A percentile compares a stretch with the other conserved stretches of the same genome.
Conservation (phyloP, 805 yeast genomes). For the Suhomyces vadensis region DNA sequence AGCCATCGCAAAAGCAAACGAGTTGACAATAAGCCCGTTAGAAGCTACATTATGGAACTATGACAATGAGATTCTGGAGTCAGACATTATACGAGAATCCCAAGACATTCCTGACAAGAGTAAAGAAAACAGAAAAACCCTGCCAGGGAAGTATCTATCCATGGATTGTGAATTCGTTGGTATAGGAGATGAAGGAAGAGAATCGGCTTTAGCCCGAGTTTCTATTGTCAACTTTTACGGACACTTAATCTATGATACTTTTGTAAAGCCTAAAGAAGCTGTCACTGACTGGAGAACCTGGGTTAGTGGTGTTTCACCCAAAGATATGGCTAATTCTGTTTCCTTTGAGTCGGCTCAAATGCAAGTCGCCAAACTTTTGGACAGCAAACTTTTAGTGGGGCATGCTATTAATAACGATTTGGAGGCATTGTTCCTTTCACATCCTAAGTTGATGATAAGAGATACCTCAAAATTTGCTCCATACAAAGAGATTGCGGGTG, state of each 20-base stretch:
- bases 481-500: constrained; percentile 59
- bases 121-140: constrained; percentile 32
- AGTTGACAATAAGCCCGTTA: not conserved
- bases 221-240: constrained; percentile 87
- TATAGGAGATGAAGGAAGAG: constrained; percentile 70
- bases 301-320: constrained; percentile 83
- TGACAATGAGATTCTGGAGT: constrained; percentile 1
- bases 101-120: not conserved
- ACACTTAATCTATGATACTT: constrained; percentile 65
- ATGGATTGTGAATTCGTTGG: constrained; percentile 97
- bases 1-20: constrained; percentile 1
- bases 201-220: constrained; percentile 79
- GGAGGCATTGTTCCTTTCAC: constrained; percentile 63
- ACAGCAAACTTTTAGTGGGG: constrained; percentile 68
- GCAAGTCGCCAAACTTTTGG: constrained; percentile 51
- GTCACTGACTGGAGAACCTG: constrained; percentile 93
- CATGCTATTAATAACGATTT: constrained; percentile 85
- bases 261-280: constrained; percentile 69
- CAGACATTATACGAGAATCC: not conserved
- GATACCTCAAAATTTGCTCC: constrained; percentile 71
- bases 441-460: constrained; percentile 61
- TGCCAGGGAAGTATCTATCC: constrained; percentile 73
- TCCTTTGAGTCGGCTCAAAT: constrained; percentile 66
- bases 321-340: constrained; percentile 66
- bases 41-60: constrained; percentile 5